Conservation (phyloP, 139 green algal species). For the Chlorella vulgaris region DNA sequence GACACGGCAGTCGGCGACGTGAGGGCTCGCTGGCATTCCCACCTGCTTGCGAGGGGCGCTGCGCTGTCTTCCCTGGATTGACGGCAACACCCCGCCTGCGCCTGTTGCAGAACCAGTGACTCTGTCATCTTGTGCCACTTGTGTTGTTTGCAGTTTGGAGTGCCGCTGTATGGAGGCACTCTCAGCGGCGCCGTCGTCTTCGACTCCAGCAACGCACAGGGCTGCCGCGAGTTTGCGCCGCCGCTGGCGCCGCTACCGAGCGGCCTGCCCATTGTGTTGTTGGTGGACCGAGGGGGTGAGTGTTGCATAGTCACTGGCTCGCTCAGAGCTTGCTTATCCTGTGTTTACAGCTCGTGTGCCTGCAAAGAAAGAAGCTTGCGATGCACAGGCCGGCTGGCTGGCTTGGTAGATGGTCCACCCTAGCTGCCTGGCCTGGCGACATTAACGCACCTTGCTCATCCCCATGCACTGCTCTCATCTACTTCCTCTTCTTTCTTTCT, state of each 20-base stretch:
- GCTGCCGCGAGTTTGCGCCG: slow-evolving; percentile 38
- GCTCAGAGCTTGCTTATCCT: too few relatives aligned
- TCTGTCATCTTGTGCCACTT: neutral
- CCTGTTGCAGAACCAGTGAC: neutral
- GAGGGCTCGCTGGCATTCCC: neutral
- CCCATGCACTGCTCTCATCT: neutral
- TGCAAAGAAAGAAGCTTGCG: neutral
- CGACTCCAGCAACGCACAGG: slow-evolving; percentile 36
- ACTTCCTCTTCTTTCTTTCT: neutral
- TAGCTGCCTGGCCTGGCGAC: neutral
- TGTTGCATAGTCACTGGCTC: neutral
- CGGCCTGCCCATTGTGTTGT: slow-evolving; percentile 43
- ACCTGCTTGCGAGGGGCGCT: neutral
- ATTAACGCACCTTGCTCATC: neutral
- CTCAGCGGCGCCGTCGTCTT: slow-evolving; percentile 58
- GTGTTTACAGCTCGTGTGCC: neutral
- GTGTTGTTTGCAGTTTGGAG: slow-evolving; percentile 59
- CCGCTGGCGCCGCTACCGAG: neutral
- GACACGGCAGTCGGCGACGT: slow-evolving; percentile 67
- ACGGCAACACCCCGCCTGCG: neutral
- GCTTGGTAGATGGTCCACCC: neutral
- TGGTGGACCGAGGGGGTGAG: slow-evolving; percentile 57
- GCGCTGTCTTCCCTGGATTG: neutral
- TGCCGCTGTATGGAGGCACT: slow-evolving; percentile 71
- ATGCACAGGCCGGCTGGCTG: neutral